These are phyloP conservation scores for Solanum neorickii DNA, from an alignment of 257 asterid genomes.

Conservation along the genomic window DNA sequence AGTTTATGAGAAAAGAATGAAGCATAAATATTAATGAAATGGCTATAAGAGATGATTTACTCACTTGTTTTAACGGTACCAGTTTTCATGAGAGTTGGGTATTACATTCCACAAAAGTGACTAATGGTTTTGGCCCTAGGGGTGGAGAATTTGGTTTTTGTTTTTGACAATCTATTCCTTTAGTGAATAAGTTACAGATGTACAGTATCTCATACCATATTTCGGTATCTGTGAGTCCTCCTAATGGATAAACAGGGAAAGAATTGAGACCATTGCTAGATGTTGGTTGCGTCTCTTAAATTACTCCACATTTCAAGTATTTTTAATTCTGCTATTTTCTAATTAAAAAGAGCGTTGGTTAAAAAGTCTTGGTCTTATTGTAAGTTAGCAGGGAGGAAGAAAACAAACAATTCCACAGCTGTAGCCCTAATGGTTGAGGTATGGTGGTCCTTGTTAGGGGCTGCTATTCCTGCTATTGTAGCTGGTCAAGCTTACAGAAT, in stretches of 20 bases:
- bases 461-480: slow-evolving; percentile 70
- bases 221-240: background rate
- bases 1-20: background rate
- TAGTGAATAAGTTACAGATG: background rate
- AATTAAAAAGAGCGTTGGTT: background rate
- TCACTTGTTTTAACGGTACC: background rate
- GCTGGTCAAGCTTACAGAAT: slow-evolving; percentile 84
- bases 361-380: background rate
- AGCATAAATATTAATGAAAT: background rate
- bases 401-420: background rate
- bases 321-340: background rate
- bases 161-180: background rate
- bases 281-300: background rate
- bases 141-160: background rate
- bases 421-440: slow-evolving; percentile 63
- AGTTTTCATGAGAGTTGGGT: background rate
- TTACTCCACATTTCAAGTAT: background rate
- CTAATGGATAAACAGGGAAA: background rate
- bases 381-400: background rate
- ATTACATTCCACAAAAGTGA: background rate
- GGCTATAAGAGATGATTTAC: background rate
- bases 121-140: background rate
- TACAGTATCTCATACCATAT: background rate
- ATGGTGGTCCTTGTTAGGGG: slow-evolving; percentile 91
- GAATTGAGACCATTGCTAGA: background rate